Conservation (phyloP, 768 basidiomycete species). For the Leccinum boreale region DNA sequence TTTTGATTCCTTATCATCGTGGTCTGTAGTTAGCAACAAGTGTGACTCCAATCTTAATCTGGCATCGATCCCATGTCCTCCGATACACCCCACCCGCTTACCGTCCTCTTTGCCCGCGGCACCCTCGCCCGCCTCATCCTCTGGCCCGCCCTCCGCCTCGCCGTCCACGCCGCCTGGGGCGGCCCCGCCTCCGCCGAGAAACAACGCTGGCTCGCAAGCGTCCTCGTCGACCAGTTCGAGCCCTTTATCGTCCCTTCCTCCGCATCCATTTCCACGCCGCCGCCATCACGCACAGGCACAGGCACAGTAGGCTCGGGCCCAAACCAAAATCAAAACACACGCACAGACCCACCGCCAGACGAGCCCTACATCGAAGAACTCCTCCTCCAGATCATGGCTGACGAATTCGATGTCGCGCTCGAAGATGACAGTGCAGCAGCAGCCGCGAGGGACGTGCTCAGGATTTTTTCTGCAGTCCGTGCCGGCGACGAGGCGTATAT, state of each 20-base stretch:
- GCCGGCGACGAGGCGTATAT: slow-evolving; percentile 49
- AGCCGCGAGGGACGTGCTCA: slow-evolving; percentile 71
- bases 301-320: background rate
- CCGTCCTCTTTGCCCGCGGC: slow-evolving; percentile 82
- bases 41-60: too few relatives aligned
- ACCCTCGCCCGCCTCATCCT: slow-evolving; percentile 75
- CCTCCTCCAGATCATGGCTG: slow-evolving; percentile 77
- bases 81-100: slow-evolving; percentile 37
- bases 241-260: slow-evolving; percentile 34
- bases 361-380: slow-evolving; percentile 77
- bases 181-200: slow-evolving; percentile 71
- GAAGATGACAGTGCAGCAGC: slow-evolving; percentile 81
- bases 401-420: slow-evolving; percentile 81
- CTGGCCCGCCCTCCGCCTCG: slow-evolving; percentile 86
- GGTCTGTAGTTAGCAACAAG: too few relatives aligned
- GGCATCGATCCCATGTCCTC: slow-evolving; percentile 9
- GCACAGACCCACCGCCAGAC: slow-evolving; percentile 40
- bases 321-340: background rate
- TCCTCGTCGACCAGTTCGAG: slow-evolving; percentile 79
- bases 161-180: slow-evolving; percentile 85
- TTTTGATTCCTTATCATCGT: too few relatives aligned
- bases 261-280: background rate
- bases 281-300: background rate
- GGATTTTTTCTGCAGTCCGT: slow-evolving; percentile 57
- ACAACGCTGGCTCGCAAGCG: slow-evolving; percentile 80